Evolutionary conservation across 495 filamentous ascomycete genomes (phyloP), one percentile per base, ranked within the genome.

Genomic region (Pseudomonodictys pantanalensis): DNA sequence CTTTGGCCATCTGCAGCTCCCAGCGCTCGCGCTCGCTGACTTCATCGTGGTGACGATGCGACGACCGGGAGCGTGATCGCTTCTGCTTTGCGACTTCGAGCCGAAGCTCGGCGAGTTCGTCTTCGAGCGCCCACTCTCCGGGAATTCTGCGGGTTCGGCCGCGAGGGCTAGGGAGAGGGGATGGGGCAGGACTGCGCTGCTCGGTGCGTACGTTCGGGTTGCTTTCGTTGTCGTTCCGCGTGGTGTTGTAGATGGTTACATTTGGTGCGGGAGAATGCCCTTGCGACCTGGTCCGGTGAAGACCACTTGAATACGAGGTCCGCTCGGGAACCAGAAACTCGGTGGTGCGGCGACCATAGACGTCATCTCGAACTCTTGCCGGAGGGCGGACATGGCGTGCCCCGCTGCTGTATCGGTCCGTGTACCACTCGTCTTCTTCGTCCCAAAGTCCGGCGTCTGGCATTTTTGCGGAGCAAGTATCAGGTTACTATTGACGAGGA

Each of bases 211-310:
- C 42, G 15, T 55, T 61, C 1, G 62, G 62, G 38, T 52, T 64
- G 55, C 45, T 58, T 29, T 68, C 66, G 35, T 58, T 62, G 47
- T 68, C 62, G 35, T 58, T 49, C 2, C 49, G 47, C 18, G 58
- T 65, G 49, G 68, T 70, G 58, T 70, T 70, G 52, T 72, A 69
- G 61, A 72, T 70, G 56, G 59, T 64, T 30, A 73, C 58, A 52
- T 71, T 66, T 17, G 72, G 72, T 3, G 60, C 56, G 7, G 71
- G 71, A 5, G 58, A 46, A 47, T 68, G 58, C 33, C 72, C 72
- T 30, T 65, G 60, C 8, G 72, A 75, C 35, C 71, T 70, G 7
- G 68, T 65, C 28, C 72, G 71, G 20, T 73, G 71, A 2, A 71
- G 68, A 24, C 66, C 58, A 10, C 52, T 56, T 42, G 50, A 48